Conservation (phyloP, 208 protist genomes). For the Histomonas meleagridis region DNA sequence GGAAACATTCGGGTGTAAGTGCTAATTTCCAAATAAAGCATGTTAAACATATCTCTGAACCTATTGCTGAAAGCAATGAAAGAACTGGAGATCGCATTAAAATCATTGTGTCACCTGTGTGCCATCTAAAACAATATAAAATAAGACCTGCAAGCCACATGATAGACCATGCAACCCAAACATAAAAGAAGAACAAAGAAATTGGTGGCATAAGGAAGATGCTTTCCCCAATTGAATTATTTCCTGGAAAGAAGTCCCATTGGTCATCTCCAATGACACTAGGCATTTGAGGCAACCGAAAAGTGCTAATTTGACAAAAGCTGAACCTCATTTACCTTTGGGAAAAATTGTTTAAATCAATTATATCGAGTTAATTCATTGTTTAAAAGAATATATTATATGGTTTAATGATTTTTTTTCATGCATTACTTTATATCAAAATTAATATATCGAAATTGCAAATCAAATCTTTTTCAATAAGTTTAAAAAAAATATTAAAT, state of each 20-base stretch:
- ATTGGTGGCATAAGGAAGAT: no score
- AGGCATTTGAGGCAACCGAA: no score
- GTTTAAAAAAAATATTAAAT: no score
- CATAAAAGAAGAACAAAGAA: neutral
- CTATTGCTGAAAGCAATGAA: neutral
- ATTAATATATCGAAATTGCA: no score
- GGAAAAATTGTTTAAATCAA: no score
- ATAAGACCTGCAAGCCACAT: neutral
- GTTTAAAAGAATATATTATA: no score
- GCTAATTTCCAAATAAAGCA: neutral
- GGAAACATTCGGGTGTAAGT: neutral
- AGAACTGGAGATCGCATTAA: neutral
- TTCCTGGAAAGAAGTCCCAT: neutral
- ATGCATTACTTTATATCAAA: no score
- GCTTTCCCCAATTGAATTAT: neutral
- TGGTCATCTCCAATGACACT: neutral
- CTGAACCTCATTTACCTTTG: no score
- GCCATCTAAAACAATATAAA: neutral
- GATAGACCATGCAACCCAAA: neutral
- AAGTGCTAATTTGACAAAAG: no score
- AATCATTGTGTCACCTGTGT: neutral
- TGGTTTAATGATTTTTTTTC: no score
- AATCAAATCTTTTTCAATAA: no score
- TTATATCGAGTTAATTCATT: no score
- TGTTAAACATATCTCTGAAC: neutral